phyloP scores from a whole-genome alignment of 257 asterid genomes.

The Cordia subcordata region DNA sequence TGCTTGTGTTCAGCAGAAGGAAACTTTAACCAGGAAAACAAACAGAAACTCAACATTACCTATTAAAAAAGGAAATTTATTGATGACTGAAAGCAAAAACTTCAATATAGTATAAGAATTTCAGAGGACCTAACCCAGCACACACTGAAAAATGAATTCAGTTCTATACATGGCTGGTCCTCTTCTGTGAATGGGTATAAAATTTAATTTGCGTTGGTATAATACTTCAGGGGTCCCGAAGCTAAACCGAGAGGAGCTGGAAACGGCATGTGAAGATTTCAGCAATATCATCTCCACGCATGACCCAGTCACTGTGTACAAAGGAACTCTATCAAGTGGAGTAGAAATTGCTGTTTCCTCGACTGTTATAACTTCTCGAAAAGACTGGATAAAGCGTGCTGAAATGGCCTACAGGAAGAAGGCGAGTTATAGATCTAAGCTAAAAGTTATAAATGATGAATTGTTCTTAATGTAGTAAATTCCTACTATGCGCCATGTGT shows the following conservation, averaged over 20 bases:
- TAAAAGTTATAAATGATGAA: constrained; percentile 4
- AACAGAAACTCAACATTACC: no score
- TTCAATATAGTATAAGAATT: no score
- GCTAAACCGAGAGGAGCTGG: constrained; percentile 77
- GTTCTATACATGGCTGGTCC: no score
- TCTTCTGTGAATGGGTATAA: no score
- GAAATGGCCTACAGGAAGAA: constrained; percentile 65
- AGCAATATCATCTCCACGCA: constrained; percentile 57
- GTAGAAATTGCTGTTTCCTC: constrained; percentile 87
- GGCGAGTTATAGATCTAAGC: constrained; percentile 33
- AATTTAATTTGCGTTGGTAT: background rate
- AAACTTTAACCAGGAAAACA: no score
- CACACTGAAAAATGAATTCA: no score
- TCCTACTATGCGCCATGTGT: background rate
- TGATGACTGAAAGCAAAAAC: no score
- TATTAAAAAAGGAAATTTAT: no score
- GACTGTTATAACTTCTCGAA: constrained; percentile 48
- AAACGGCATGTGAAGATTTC: constrained; percentile 91
- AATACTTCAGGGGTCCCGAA: constrained; percentile 71
- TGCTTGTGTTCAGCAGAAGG: no score
- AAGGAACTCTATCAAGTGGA: constrained; percentile 91
- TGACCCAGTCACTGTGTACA: constrained; percentile 60
- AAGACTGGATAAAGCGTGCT: constrained; percentile 73
- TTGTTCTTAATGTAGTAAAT: background rate
- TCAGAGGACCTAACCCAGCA: no score